phyloP scores from a whole-genome alignment of 495 filamentous ascomycete genomes.

The Aspergillus sclerotioniger region DNA sequence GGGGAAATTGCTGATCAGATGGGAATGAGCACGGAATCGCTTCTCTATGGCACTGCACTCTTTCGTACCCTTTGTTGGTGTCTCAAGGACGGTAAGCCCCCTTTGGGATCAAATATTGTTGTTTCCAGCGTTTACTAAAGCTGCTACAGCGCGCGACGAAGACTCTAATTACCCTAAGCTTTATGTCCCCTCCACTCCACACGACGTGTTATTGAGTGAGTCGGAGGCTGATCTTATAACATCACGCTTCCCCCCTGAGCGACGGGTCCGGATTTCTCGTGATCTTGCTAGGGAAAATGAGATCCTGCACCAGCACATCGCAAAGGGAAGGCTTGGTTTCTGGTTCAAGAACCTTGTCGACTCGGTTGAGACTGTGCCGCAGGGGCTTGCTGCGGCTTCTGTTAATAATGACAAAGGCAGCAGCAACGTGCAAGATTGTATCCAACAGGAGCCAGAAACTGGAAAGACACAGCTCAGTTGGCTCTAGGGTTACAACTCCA shows the following conservation, averaged over 20 bases:
- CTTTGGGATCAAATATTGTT: neutral
- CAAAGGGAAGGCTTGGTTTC: conserved; percentile 57
- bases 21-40: conserved; percentile 22
- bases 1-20: conserved; percentile 30
- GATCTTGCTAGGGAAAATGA: conserved; percentile 55
- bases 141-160: conserved; percentile 13
- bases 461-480: conserved; percentile 18
- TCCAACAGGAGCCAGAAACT: neutral
- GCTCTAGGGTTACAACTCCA: conserved; percentile 11
- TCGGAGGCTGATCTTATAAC: conserved; percentile 52
- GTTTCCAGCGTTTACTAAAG: conserved; percentile 16
- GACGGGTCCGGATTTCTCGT: conserved; percentile 48
- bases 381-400: neutral
- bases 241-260: conserved; percentile 52
- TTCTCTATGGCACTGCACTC: conserved; percentile 32
- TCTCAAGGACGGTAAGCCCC: conserved; percentile 32
- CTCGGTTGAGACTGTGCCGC: conserved; percentile 17
- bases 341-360: conserved; percentile 56
- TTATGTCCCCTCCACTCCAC: conserved; percentile 46
- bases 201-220: conserved; percentile 46
- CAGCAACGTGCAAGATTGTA: neutral
- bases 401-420: neutral
- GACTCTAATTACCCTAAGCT: conserved; percentile 22
- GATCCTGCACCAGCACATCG: conserved; percentile 50
- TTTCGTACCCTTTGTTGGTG: conserved; percentile 32